Percentiles rank a stretch among this genome's conserved stretches.
Conservation (phyloP, 179 eudicot species). For the Patellifolia procumbens region DNA sequence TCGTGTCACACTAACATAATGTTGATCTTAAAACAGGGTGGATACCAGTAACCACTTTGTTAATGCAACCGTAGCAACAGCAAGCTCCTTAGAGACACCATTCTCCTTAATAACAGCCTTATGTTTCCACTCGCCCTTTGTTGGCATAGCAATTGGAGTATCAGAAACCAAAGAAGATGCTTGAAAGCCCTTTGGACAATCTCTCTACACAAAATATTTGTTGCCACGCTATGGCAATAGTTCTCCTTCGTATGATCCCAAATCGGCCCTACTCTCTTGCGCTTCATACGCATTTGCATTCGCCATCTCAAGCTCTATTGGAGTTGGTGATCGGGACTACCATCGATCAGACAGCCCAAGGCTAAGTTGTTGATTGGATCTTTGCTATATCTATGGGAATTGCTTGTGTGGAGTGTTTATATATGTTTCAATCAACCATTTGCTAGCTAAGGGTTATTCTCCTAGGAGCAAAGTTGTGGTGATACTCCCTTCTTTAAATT, state of each 20-base stretch:
- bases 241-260: conserved; percentile 73
- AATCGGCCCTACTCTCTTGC: conserved; percentile 70
- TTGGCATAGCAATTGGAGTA: conserved; percentile 87
- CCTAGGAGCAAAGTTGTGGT: conserved; percentile 33
- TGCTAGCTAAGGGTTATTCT: conserved; percentile 62
- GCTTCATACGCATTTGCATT: conserved; percentile 74
- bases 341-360: conserved; percentile 69
- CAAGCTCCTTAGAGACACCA: conserved; percentile 65
- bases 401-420: conserved; percentile 84
- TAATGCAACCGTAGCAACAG: conserved; percentile 43
- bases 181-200: conserved; percentile 86
- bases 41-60: conserved; percentile 22
- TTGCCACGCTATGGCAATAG: conserved; percentile 88
- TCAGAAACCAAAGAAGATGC: conserved; percentile 63
- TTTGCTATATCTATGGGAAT: conserved; percentile 78
- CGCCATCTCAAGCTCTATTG: conserved; percentile 84
- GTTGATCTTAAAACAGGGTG: conserved; percentile 18
- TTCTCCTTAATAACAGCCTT: conserved; percentile 66
- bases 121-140: conserved; percentile 88
- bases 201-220: conserved; percentile 79
- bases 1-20: neutral
- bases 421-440: conserved; percentile 78
- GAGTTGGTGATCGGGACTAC: conserved; percentile 77
- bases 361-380: conserved; percentile 79
- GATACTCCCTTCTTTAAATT: conserved; percentile 54